Evolutionary conservation across 768 basidiomycete genomes (phyloP).

Genomic region (Trametes elegans): DNA sequence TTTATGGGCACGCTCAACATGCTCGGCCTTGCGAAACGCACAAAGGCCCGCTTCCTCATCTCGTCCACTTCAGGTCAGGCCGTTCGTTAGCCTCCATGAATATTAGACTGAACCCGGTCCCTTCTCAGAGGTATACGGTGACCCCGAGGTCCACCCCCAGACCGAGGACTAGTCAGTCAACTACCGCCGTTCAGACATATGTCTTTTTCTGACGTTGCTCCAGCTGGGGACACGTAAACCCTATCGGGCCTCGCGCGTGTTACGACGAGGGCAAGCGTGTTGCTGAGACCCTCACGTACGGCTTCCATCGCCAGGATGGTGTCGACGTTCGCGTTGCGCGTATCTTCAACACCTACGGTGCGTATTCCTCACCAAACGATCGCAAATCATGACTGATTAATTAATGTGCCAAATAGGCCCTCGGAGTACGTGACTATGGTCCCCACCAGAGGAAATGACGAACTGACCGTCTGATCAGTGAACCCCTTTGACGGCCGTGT

Average conservation of each 20-base stretch:
- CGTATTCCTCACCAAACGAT: slow-evolving; percentile 13
- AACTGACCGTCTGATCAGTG: slow-evolving; percentile 50
- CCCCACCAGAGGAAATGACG: slow-evolving; percentile 25
- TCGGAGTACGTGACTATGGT: slow-evolving; percentile 52
- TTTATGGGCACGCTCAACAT: slow-evolving; percentile 99
- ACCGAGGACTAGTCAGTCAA: slow-evolving; percentile 84
- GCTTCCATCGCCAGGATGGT: slow-evolving; percentile 90
- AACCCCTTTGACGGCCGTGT: slow-evolving; percentile 97
- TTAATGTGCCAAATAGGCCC: slow-evolving; percentile 38
- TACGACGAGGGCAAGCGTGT: slow-evolving; percentile 99
- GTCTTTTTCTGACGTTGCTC: slow-evolving; percentile 18
- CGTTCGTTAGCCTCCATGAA: slow-evolving; percentile 8
- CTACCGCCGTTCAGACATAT: slow-evolving; percentile 8
- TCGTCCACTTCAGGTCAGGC: slow-evolving; percentile 85
- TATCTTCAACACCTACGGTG: slow-evolving; percentile 96
- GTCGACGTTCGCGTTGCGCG: slow-evolving; percentile 97
- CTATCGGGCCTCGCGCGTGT: slow-evolving; percentile 97
- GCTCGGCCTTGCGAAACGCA: slow-evolving; percentile 96
- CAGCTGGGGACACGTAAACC: slow-evolving; percentile 98
- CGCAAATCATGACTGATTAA: not conserved
- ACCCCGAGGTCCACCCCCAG: slow-evolving; percentile 98
- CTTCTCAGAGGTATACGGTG: slow-evolving; percentile 92
- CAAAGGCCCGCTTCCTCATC: slow-evolving; percentile 95
- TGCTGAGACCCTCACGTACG: slow-evolving; percentile 96
- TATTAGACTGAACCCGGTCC: not conserved